Conservation (phyloP, 140 eudicot species). For the Flaveria floridana region DNA sequence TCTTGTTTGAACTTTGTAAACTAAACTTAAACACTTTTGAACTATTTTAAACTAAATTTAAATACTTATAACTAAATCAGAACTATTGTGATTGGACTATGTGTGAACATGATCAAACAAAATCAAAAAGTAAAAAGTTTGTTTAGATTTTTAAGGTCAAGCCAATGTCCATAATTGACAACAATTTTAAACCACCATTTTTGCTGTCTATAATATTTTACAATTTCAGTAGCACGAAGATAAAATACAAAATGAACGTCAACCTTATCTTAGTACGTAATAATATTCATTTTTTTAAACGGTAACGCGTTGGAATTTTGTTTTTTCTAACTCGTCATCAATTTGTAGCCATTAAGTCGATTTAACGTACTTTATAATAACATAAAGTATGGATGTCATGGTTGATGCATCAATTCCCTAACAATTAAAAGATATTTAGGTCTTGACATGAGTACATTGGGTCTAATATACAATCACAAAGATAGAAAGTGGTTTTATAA, state of each 20-base stretch:
- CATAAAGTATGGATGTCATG: constrained; percentile 29
- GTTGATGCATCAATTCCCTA: constrained; percentile 41
- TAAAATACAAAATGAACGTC: neutral
- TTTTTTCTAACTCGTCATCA: constrained; percentile 6
- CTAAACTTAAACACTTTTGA: too few relatives aligned
- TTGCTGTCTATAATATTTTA: neutral
- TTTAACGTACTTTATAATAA: constrained; percentile 7
- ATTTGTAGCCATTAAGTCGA: constrained; percentile 3
- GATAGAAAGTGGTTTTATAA: constrained; percentile 17
- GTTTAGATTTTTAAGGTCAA: neutral
- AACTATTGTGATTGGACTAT: too few relatives aligned
- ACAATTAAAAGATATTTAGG: constrained; percentile 29
- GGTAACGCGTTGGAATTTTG: constrained; percentile 10
- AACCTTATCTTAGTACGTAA: neutral
- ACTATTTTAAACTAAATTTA: too few relatives aligned
- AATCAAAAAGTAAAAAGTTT: neutral
- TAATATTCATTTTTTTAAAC: constrained; percentile 11
- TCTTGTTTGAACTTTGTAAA: too few relatives aligned
- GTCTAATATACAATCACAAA: constrained; percentile 37
- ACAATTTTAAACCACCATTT: constrained; percentile 1
- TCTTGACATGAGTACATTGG: constrained; percentile 36
- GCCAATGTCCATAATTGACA: neutral
- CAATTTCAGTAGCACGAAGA: neutral
- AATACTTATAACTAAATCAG: too few relatives aligned
- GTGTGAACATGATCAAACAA: neutral